A percentile compares a stretch with the other conserved stretches of the same genome.
Evolutionary conservation across 306 rosid species (phyloP).

Genomic region (Psophocarpus tetragonolobus): DNA sequence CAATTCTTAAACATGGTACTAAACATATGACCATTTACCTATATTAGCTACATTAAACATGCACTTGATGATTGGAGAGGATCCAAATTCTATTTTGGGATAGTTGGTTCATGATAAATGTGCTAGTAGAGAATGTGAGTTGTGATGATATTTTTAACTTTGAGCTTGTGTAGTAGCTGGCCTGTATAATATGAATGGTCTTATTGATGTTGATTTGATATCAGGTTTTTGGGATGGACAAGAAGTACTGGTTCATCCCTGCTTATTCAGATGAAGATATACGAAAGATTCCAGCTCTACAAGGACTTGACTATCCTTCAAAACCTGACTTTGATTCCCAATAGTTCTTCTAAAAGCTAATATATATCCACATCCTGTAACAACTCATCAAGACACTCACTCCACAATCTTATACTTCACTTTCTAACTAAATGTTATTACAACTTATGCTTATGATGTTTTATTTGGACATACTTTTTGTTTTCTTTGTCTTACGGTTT

Average conservation of each 20-base stretch:
- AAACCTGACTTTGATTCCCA: slow-evolving; percentile 87
- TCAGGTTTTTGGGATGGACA: slow-evolving; percentile 93
- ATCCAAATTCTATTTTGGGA: neutral
- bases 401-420: slow-evolving; percentile 26
- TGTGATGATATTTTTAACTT: neutral
- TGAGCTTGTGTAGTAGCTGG: neutral
- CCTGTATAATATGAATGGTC: neutral
- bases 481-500: no score
- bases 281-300: slow-evolving; percentile 87
- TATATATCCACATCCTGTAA: slow-evolving; percentile 28
- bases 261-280: slow-evolving; percentile 92
- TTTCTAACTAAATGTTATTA: slow-evolving; percentile 42
- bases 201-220: slow-evolving; percentile 18
- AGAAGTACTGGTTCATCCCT: slow-evolving; percentile 90
- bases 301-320: slow-evolving; percentile 95
- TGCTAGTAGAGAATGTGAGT: neutral
- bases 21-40: neutral
- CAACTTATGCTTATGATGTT: no score
- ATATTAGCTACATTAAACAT: neutral
- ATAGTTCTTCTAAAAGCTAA: slow-evolving; percentile 59
- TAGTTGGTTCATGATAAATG: neutral
- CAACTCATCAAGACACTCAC: slow-evolving; percentile 33
- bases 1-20: neutral
- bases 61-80: neutral
- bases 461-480: no score